Base-by-base conservation (phyloP, 2,329 filamentous ascomycete species). In the Fusarium lyarnte region DNA sequence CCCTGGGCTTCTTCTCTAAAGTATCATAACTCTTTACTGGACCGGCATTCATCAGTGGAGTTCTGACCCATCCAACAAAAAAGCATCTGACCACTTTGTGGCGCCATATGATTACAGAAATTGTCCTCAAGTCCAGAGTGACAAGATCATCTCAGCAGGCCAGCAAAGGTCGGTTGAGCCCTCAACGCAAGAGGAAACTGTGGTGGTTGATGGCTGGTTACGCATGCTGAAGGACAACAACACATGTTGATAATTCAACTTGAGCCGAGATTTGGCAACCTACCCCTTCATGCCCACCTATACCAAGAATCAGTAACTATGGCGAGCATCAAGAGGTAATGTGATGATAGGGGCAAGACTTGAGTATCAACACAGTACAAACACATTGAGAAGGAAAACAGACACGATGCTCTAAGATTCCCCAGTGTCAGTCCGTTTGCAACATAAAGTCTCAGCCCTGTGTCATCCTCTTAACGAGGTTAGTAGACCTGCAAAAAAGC, bases 31-130 rank as follows among this genome's bases (percentile, higher is more conserved):
- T 45, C 38, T 43, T 57, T 19, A 38, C 43, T 35, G 23, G 29
- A 45, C 46, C 53, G 59, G 66, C 61, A 66, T 60, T 64, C 62
- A 49, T 71, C 53, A 55, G 55, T 69, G 66, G 66, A 69, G 55
- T 55, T 49, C 42, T 41, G 52, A 35, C 49, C 41, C 60, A 60
- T 55, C 70, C 58, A 67, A 52, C 62, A 72, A 36, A 25, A n/a
- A n/a, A 45, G 21, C 63, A 60, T 51, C 23, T 51, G 45, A 53
- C n/a, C 38, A 43, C 60, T 52, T 27, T 35, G 61, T 63, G 47
- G 61, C 57, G 42, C 61, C 39, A 73, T 49, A 58, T 38, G 36
- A 35, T 13, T 53, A 29, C 31, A 25, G 21, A 33, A 31, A 59
- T 39, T 27, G 14, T n/a, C 42, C 49, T 36, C 41, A 36, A 53